Percentiles rank a stretch among this genome's conserved stretches.
Evolutionary conservation across 73 alveolate species (phyloP).

Genomic region (Paramecium primaurelia): DNA sequence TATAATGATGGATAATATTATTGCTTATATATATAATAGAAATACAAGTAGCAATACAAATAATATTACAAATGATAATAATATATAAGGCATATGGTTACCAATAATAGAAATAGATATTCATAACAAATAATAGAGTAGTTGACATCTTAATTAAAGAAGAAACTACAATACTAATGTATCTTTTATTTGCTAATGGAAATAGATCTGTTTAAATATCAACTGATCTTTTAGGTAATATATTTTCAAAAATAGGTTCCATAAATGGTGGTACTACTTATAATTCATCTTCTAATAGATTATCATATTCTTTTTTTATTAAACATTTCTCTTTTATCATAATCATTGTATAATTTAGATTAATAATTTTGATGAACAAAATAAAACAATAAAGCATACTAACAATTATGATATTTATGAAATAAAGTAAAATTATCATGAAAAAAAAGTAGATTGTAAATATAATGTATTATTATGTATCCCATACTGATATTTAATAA

Average conservation of each 20-base stretch:
- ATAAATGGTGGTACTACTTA: neutral
- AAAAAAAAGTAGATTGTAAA: neutral
- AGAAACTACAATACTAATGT: neutral
- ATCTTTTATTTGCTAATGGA: neutral
- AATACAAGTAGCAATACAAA: neutral
- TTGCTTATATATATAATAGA: neutral
- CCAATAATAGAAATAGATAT: conserved; percentile 13
- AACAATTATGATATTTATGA: neutral
- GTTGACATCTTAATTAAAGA: neutral
- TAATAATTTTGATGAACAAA: neutral
- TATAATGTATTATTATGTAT: neutral
- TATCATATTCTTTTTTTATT: neutral
- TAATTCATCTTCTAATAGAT: neutral
- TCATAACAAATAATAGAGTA: neutral
- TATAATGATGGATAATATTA: neutral
- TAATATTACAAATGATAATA: neutral
- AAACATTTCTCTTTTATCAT: neutral
- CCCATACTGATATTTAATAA: neutral
- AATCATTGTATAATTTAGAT: neutral
- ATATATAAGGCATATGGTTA: neutral
- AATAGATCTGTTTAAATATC: neutral
- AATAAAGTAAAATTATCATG: neutral
- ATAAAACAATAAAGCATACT: neutral
- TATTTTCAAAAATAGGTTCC: neutral
- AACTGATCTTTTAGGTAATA: neutral